phyloP scores from a whole-genome alignment of 2,329 filamentous ascomycete genomes.

The Penicillium sp. region DNA sequence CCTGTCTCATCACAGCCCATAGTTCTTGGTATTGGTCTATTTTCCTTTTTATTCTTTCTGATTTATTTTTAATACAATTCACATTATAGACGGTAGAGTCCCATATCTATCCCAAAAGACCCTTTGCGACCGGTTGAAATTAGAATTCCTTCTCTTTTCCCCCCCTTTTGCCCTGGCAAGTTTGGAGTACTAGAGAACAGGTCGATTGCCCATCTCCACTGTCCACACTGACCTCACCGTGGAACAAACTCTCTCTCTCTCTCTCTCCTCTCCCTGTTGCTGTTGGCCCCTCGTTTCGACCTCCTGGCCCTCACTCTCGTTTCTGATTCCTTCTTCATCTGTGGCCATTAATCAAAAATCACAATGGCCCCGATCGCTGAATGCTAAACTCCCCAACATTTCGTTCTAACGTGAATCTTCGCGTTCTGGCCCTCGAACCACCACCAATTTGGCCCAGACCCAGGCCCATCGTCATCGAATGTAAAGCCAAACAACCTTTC shows the following conservation, averaged over 20 bases:
- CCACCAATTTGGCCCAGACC: constrained; percentile 1
- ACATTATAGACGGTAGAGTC: neutral
- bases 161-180: neutral
- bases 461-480: constrained; percentile 22
- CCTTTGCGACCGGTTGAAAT: constrained; percentile 1
- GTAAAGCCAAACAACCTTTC: constrained; percentile 13
- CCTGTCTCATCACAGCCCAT: neutral
- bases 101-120: neutral
- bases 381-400: neutral
- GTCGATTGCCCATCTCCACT: constrained; percentile 9
- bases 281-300: neutral
- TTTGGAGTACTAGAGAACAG: neutral
- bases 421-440: constrained; percentile 11
- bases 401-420: neutral
- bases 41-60: neutral
- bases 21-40: neutral
- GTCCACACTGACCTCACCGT: constrained; percentile 27
- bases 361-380: constrained; percentile 6
- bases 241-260: constrained; percentile 16
- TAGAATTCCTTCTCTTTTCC: neutral
- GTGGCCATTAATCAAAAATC: too few relatives aligned
- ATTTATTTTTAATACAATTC: neutral
- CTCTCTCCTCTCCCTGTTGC: constrained; percentile 2
- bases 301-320: constrained; percentile 3
- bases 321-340: constrained; percentile 4